Base-by-base conservation (phyloP, 306 rosid species). In the Senna tora region DNA sequence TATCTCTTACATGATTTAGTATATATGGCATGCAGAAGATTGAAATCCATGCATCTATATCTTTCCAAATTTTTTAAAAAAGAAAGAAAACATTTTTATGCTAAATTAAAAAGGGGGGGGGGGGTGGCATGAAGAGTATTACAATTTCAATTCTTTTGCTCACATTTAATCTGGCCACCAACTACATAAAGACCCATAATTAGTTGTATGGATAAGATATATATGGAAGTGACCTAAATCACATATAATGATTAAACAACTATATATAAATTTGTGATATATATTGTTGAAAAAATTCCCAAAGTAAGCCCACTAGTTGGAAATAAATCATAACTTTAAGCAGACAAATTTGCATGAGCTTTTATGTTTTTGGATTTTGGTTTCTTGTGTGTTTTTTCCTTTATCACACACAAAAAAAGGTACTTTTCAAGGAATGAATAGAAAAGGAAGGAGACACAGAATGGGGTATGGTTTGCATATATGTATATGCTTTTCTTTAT, bases 401-500 rank as follows among this genome's bases (percentile, higher is more conserved):
- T 11, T 43, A 43, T 22, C 64, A 4, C 52, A 45, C 56, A 17
- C 1, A 51, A 51, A 20, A 39, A 53, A 4, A 61, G 57, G 43
- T 49, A 67, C 14, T 33, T 41, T 46, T 61, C 21, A 15, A 53
- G 7, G 67, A 62, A 50, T 28, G 65, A 77, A 51, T 2, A 56
- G 34, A 52, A 33, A 63, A 42, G 19, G 2, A 52, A 42, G 15
- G 69, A 71, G 60, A 51, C 65, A 66, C 0, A 45, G 68, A 46
- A 63, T 65, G n/a, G 50, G 22, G 50, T 74, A 73, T 69, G 22
- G 50, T 74, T 68, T 69, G 68, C 71, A 43, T 20, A 19, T 56
- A 36, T 43, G 49, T 34, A 25, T 34, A 69, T 33, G 9, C 32
- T 13, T 13, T 8, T n/a, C n/a, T 50, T 53, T 14, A 17, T 30